A percentile compares a stretch with the other conserved stretches of the same genome.
Evolutionary conservation across 2,329 filamentous ascomycete genomes (phyloP).

Genomic region (Cladosporium sp.): DNA sequence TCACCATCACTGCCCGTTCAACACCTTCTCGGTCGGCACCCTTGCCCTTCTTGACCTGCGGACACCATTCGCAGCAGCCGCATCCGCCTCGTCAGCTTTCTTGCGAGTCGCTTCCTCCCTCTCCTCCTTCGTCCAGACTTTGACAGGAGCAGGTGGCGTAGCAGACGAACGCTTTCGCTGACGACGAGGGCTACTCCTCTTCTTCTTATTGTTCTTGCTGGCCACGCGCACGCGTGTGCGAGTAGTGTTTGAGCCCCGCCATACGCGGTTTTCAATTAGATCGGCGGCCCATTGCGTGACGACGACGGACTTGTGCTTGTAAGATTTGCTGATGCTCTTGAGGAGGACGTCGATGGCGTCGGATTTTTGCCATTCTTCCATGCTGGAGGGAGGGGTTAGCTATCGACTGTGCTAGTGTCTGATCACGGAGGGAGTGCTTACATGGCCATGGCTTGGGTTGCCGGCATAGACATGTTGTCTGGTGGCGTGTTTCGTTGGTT

Average conservation of each 20-base stretch:
- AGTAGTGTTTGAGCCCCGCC: background rate
- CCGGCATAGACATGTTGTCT: background rate
- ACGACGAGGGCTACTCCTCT: no score
- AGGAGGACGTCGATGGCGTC: conserved; percentile 7
- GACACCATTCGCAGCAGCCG: conserved; percentile 1
- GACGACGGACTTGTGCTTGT: background rate
- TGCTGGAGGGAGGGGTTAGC: background rate
- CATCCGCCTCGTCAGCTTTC: background rate
- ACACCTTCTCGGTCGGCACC: conserved; percentile 1
- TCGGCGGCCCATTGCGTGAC: background rate
- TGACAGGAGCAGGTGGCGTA: background rate
- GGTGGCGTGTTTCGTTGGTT: background rate
- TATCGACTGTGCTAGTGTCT: background rate
- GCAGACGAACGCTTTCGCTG: background rate
- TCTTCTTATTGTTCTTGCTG: no score
- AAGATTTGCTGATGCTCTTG: background rate
- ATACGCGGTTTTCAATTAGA: background rate
- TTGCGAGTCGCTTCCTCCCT: background rate
- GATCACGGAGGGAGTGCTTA: background rate
- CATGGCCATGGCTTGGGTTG: background rate
- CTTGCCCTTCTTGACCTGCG: background rate
- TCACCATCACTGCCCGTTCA: background rate
- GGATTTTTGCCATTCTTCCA: background rate
- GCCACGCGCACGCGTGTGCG: background rate
- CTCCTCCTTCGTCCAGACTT: conserved; percentile 6